Percentiles rank a stretch among this genome's conserved stretches.
Evolutionary conservation across 225 moss, liverwort and hornwort species (phyloP).

Genomic region (Antitrichia curtipendula): DNA sequence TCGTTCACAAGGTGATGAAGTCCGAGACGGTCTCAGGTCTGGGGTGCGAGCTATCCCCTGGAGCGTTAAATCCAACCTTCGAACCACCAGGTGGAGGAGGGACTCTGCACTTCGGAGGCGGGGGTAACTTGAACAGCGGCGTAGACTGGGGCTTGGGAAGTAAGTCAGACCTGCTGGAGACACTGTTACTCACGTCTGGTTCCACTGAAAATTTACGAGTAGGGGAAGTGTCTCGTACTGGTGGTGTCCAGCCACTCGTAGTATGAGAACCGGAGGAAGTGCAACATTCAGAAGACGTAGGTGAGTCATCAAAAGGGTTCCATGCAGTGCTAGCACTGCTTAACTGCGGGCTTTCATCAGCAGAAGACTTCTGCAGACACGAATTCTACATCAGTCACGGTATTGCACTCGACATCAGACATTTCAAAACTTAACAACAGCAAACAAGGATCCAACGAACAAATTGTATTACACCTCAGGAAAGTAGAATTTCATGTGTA

Average conservation of each 20-base stretch:
- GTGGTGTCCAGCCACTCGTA: constrained; percentile 5
- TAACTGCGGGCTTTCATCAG: constrained; percentile 14
- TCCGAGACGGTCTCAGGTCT: neutral
- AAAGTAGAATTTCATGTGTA: neutral
- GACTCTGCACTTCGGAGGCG: constrained; percentile 14
- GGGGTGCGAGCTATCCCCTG: neutral
- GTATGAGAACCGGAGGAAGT: constrained; percentile 11
- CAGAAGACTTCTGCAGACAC: constrained; percentile 4
- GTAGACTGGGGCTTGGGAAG: neutral
- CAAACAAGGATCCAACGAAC: neutral
- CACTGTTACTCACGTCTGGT: neutral
- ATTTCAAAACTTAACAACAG: neutral
- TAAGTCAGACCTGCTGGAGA: neutral
- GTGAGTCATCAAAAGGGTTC: constrained; percentile 33
- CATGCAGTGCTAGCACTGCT: constrained; percentile 19
- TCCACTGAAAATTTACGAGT: constrained; percentile 15
- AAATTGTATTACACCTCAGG: neutral
- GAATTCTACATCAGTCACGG: neutral
- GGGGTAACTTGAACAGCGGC: constrained; percentile 8
- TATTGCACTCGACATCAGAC: neutral
- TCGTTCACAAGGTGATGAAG: constrained; percentile 3
- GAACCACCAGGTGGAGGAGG: constrained; percentile 24
- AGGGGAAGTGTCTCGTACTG: neutral
- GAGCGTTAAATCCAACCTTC: neutral
- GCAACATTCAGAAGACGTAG: constrained; percentile 4